These are phyloP conservation scores for Nicotiana attenuata DNA, from an alignment of 257 asterid genomes.

Conservation along the genomic window DNA sequence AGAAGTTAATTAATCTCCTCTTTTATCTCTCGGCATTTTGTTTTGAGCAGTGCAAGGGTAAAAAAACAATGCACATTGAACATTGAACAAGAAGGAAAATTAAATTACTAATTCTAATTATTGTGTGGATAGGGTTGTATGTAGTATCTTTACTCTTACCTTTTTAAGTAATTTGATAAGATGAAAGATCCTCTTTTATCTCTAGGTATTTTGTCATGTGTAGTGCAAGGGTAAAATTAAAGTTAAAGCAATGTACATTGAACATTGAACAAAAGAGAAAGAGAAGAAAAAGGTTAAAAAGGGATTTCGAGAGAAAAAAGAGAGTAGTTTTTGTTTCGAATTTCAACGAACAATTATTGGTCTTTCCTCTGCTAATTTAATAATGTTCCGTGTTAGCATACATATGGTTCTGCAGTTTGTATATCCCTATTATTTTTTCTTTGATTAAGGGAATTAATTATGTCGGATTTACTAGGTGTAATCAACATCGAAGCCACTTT, in stretches of 20 bases:
- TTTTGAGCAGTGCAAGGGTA: no score
- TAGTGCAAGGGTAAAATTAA: background rate
- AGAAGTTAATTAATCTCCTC: no score
- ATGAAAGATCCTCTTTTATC: background rate
- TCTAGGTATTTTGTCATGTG: background rate
- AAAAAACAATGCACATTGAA: no score
- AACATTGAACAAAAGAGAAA: background rate
- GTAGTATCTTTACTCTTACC: no score
- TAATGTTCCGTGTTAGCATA: background rate
- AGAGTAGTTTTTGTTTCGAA: slow-evolving; percentile 5
- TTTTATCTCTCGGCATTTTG: no score
- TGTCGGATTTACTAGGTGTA: slow-evolving; percentile 13
- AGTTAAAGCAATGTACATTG: background rate
- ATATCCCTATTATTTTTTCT: slow-evolving; percentile 7
- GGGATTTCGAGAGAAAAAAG: no score
- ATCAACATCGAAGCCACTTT: slow-evolving; percentile 24
- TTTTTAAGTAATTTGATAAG: no score
- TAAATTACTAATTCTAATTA: no score
- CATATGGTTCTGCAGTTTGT: slow-evolving; percentile 16
- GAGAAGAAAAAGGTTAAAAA: background rate
- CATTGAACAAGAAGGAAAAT: no score
- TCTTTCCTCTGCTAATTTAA: slow-evolving; percentile 15
- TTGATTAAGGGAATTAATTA: slow-evolving; percentile 13
- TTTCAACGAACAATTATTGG: slow-evolving; percentile 43
- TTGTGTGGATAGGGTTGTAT: no score